Conservation (phyloP, 345 rosid species). For the Pugionium cornutum region DNA sequence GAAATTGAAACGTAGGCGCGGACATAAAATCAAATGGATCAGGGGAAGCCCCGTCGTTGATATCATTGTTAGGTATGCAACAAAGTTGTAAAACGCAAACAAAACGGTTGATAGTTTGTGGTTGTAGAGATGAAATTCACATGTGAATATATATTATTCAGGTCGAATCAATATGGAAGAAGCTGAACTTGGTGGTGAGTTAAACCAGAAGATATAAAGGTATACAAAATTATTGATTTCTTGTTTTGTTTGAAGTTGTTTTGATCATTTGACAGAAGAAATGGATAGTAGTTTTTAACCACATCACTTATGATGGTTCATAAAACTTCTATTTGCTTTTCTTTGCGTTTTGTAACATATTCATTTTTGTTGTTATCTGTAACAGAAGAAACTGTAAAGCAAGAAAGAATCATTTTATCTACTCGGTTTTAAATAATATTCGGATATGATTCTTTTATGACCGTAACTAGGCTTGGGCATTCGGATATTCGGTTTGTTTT, state of each 20-base stretch:
- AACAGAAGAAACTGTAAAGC: slow-evolving; percentile 32
- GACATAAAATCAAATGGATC: slow-evolving; percentile 60
- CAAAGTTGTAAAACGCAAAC: not conserved
- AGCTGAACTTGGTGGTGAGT: slow-evolving; percentile 49
- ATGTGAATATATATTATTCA: slow-evolving; percentile 33
- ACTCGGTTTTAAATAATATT: too few relatives aligned
- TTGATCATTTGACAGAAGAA: slow-evolving; percentile 28
- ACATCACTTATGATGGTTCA: slow-evolving; percentile 23
- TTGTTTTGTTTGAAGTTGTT: slow-evolving; percentile 18
- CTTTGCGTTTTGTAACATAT: slow-evolving; percentile 31
- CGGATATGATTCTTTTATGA: too few relatives aligned
- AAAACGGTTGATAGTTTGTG: slow-evolving; percentile 9
- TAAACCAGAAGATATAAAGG: slow-evolving; percentile 48
- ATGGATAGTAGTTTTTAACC: slow-evolving; percentile 30
- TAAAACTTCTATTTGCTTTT: slow-evolving; percentile 27
- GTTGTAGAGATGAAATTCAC: not conserved
- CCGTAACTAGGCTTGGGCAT: too few relatives aligned
- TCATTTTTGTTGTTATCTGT: slow-evolving; percentile 8
- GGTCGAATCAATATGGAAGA: slow-evolving; percentile 78
- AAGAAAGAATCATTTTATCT: slow-evolving; percentile 13
- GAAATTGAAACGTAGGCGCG: slow-evolving; percentile 48
- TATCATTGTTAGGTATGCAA: slow-evolving; percentile 78
- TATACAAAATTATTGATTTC: slow-evolving; percentile 16
- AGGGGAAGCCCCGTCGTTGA: slow-evolving; percentile 72
- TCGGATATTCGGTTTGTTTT: too few relatives aligned